Evolutionary conservation across 108 stramenopile genomes (phyloP).

Genomic region (Aureococcus anophagefferens): DNA sequence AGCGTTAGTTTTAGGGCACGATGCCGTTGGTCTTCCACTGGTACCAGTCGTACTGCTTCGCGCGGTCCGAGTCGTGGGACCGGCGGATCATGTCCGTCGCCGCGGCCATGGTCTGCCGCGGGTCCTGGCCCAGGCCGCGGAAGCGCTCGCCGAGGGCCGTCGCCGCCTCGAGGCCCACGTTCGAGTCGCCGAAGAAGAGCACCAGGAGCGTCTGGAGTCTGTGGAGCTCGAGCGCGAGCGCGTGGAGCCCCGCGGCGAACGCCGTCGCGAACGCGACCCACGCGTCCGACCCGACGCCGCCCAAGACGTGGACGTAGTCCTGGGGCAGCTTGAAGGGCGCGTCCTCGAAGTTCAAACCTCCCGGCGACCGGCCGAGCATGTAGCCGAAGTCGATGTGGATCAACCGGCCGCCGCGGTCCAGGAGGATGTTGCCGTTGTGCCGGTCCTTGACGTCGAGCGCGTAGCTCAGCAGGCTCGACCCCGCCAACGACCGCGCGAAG

Average conservation of each 20-base stretch:
- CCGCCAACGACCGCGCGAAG: conserved; percentile 35
- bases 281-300: conserved; percentile 61
- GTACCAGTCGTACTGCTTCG: conserved; percentile 19
- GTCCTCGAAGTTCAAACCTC: conserved; percentile 75
- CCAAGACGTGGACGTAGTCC: conserved; percentile 82
- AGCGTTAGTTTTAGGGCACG: neutral
- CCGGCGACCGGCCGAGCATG: conserved; percentile 85
- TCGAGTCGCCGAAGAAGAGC: neutral
- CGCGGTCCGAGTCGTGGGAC: neutral
- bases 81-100: neutral
- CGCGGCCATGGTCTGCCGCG: neutral
- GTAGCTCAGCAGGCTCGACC: conserved; percentile 69
- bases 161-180: neutral
- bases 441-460: conserved; percentile 91
- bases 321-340: conserved; percentile 85
- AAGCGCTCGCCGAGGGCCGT: neutral
- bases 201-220: neutral
- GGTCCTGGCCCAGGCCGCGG: neutral
- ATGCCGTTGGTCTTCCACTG: conserved; percentile 13
- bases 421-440: conserved; percentile 92
- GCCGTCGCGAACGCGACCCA: conserved; percentile 22
- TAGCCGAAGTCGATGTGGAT: conserved; percentile 97
- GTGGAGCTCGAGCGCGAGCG: neutral
- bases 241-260: conserved; percentile 28
- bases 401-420: conserved; percentile 61